Base-by-base conservation (phyloP, 2,329 filamentous ascomycete species). In the Arthrobotrys sphaeroides region DNA sequence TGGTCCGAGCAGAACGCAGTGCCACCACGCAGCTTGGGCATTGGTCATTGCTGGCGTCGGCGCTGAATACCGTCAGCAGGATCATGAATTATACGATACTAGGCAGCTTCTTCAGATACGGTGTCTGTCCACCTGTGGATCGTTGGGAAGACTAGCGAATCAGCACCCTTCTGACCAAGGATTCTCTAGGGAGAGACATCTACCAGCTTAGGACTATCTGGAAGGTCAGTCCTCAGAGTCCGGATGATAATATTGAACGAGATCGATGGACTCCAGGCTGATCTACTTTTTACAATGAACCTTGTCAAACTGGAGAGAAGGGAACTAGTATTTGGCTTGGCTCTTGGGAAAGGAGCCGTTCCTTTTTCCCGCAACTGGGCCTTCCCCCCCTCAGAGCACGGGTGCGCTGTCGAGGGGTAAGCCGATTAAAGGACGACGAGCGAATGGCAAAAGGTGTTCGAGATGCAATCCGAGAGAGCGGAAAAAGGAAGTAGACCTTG, bases 321-420 rank as follows among this genome's bases (percentile, higher is more conserved):
- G 31, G n/a, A 31, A 65, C 59, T 49, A 55, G 60, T 45, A n/a
- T 36, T 55, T 62, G 62, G 61, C 69, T 73, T 73, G 69, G 68
- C 68, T 66, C 68, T 59, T 73, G 68, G 67, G 69, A 73, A 73
- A 73, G 69, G 42, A 73, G 69, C 69, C 69, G 69, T 73, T 73
- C 69, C 69, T 73, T 73, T 73, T 73, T 73, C 61, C 69, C 69
- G 69, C 69, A 61, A 45, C 69, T 73, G 53, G 69, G 69, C 28
- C 69, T 73, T 51, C 49, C 51, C 47, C 28, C 28, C 47, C 69
- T 53, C 36, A 51, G 69, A 61, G 69, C 61, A 73, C 69, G 69
- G 69, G 69, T 73, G 60, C 68, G 60, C 57, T 38, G 51, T 73
- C 68, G 68, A 73, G 68, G 60, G 68, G 68, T 73, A 73, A 73